Percentiles rank a stretch among this genome's conserved stretches.
These are phyloP conservation scores for Eucalyptus albens DNA, from an alignment of 345 rosid species.

Conservation along the genomic window DNA sequence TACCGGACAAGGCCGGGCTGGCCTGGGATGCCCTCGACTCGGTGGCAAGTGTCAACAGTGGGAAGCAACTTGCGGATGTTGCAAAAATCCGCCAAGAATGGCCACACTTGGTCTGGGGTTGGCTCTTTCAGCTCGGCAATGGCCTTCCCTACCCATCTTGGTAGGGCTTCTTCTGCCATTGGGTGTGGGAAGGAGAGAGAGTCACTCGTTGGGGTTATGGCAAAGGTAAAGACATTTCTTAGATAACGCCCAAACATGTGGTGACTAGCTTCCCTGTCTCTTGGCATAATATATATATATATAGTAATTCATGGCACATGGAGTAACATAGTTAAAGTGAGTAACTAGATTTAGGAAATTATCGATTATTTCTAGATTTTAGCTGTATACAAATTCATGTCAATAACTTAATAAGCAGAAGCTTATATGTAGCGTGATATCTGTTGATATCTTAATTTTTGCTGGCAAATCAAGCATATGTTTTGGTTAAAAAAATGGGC, in stretches of 20 bases:
- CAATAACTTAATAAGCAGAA: neutral
- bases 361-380: neutral
- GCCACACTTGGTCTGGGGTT: slow-evolving; percentile 42
- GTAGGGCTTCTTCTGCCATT: neutral
- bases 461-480: neutral
- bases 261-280: neutral
- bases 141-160: slow-evolving; percentile 44
- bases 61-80: slow-evolving; percentile 43
- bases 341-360: neutral
- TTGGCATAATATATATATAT: neutral
- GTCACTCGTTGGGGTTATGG: neutral
- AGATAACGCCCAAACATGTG: neutral
- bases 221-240: neutral
- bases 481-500: no score
- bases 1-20: slow-evolving; percentile 42
- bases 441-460: neutral
- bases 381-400: neutral
- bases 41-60: slow-evolving; percentile 24
- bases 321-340: neutral
- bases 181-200: neutral
- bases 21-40: slow-evolving; percentile 27
- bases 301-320: neutral
- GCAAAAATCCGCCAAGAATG: slow-evolving; percentile 47
- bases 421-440: neutral
- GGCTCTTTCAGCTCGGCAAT: slow-evolving; percentile 15